Conservation (phyloP, 331 rosid genomes). For the Spiraea crenata region DNA sequence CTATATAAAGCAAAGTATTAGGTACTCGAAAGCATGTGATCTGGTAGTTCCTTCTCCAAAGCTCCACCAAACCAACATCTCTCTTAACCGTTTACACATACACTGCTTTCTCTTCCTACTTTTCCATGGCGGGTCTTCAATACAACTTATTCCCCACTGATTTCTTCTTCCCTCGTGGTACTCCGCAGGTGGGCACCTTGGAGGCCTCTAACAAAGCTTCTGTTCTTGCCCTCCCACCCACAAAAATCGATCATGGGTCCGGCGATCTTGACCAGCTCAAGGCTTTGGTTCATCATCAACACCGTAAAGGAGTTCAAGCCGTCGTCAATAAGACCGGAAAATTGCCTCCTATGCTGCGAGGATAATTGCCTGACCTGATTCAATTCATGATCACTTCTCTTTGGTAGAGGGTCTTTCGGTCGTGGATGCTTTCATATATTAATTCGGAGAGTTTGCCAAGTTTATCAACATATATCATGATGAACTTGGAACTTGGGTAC, state of each 20-base stretch:
- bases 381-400: too few relatives aligned
- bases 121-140: conserved; percentile 40
- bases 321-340: neutral
- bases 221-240: conserved; percentile 5
- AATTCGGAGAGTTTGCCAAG: too few relatives aligned
- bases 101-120: neutral
- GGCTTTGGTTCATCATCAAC: neutral
- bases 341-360: conserved; percentile 1
- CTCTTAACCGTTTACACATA: neutral
- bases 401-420: too few relatives aligned
- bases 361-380: too few relatives aligned
- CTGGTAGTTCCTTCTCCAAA: neutral
- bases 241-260: neutral
- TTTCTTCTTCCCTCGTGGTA: conserved; percentile 29
- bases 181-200: neutral
- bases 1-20: neutral
- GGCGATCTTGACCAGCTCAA: neutral
- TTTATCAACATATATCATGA: too few relatives aligned
- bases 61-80: neutral
- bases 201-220: neutral
- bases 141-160: conserved; percentile 41
- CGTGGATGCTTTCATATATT: too few relatives aligned
- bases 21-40: neutral
- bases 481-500: too few relatives aligned
- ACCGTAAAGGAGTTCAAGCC: neutral